These are phyloP conservation scores for Adansonia grandidieri DNA, from an alignment of 441 rosid species.

Conservation along the genomic window DNA sequence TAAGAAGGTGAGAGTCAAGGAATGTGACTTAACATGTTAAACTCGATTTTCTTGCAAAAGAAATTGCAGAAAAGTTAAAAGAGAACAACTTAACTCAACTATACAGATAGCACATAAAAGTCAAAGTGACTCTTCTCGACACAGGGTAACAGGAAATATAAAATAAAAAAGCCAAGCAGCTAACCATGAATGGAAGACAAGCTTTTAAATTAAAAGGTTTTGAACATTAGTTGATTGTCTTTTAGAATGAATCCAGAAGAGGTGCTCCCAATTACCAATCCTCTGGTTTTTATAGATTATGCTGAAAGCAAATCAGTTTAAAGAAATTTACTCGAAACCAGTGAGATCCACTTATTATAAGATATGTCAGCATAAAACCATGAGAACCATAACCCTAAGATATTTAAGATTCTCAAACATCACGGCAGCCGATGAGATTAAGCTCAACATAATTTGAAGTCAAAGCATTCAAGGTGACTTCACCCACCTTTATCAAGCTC, in stretches of 20 bases:
- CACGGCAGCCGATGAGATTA: conserved; percentile 9
- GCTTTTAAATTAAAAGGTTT: background rate
- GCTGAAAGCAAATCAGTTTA: background rate
- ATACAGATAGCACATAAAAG: background rate
- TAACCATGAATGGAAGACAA: conserved; percentile 10
- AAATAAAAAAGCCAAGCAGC: conserved; percentile 9
- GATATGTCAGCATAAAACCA: background rate
- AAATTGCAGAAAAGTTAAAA: background rate
- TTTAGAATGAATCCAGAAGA: no score
- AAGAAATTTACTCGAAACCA: conserved; percentile 21
- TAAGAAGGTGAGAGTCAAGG: background rate
- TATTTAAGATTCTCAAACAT: background rate
- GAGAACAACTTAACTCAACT: background rate
- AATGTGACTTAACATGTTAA: background rate
- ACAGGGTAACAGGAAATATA: background rate
- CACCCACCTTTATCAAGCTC: conserved; percentile 89
- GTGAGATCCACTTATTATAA: conserved; percentile 5
- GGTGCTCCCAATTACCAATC: no score
- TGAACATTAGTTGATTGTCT: no score
- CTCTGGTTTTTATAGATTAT: no score
- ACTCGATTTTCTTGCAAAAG: conserved; percentile 17
- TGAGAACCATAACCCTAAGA: conserved; percentile 16
- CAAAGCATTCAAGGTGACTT: conserved; percentile 25
- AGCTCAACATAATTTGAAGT: background rate
- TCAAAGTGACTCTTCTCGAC: background rate